Evolutionary conservation across 345 rosid genomes (phyloP).

Genomic region (Sapria himalayana): DNA sequence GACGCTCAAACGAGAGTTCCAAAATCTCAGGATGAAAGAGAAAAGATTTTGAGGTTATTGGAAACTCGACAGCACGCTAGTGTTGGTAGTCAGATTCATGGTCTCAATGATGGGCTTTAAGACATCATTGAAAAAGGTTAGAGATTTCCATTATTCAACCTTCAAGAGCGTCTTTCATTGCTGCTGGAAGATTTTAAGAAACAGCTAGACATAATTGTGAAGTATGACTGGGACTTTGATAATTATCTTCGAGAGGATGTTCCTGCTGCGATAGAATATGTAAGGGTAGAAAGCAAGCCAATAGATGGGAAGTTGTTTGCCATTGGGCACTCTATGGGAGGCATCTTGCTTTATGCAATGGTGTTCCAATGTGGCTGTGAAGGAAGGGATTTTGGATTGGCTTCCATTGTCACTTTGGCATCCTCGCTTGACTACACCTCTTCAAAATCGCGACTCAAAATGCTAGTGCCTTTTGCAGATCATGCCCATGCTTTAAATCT

Average conservation of each 20-base stretch:
- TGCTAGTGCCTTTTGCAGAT: slow-evolving; percentile 56
- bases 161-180: slow-evolving; percentile 20
- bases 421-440: slow-evolving; percentile 63
- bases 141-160: slow-evolving; percentile 10
- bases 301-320: slow-evolving; percentile 61
- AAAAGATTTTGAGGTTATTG: slow-evolving; percentile 7
- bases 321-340: slow-evolving; percentile 95
- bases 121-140: slow-evolving; percentile 15
- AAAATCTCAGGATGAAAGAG: too few relatives aligned
- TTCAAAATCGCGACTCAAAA: slow-evolving; percentile 44
- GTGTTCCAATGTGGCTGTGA: slow-evolving; percentile 43
- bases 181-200: slow-evolving; percentile 29
- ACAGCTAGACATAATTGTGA: slow-evolving; percentile 34
- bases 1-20: too few relatives aligned
- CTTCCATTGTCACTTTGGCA: slow-evolving; percentile 41
- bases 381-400: slow-evolving; percentile 48
- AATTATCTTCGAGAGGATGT: slow-evolving; percentile 63
- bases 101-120: slow-evolving; percentile 12
- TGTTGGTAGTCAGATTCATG: slow-evolving; percentile 13
- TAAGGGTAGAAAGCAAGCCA: slow-evolving; percentile 34
- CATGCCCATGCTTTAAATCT: slow-evolving; percentile 44
- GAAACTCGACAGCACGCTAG: slow-evolving; percentile 9
- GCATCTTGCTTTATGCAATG: slow-evolving; percentile 69
- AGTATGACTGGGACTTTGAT: slow-evolving; percentile 84
- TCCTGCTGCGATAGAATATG: slow-evolving; percentile 81